Evolutionary conservation across 2,329 filamentous ascomycete genomes (phyloP).

Genomic region (Monosporascus sp.): DNA sequence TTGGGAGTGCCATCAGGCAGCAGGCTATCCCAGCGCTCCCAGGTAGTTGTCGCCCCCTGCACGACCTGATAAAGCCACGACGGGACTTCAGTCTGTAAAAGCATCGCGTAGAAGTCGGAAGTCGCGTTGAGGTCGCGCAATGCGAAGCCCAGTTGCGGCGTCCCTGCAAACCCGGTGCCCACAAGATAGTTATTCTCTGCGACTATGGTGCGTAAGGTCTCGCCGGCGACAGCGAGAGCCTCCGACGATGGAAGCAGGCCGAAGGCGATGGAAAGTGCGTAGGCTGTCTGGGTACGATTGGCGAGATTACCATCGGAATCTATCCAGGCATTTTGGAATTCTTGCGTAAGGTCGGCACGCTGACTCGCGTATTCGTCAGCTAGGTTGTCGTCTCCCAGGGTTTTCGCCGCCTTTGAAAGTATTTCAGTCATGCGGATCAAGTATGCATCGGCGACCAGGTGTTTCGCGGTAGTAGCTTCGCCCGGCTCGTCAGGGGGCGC

Average conservation of each 20-base stretch:
- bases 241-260: constrained; percentile 22
- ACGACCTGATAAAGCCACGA: constrained; percentile 45
- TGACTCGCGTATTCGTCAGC: constrained; percentile 16
- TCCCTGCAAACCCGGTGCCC: constrained; percentile 40
- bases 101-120: constrained; percentile 40
- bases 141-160: constrained; percentile 31
- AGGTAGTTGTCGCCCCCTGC: constrained; percentile 42
- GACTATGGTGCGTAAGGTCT: constrained; percentile 27
- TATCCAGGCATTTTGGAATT: constrained; percentile 30
- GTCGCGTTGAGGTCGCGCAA: constrained; percentile 23
- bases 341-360: constrained; percentile 12
- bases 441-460: constrained; percentile 42
- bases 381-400: constrained; percentile 25
- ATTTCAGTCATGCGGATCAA: constrained; percentile 37
- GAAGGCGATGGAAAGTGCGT: constrained; percentile 33
- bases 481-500: constrained; percentile 36
- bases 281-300: constrained; percentile 36
- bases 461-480: constrained; percentile 32
- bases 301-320: constrained; percentile 21
- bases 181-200: constrained; percentile 29
- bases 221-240: constrained; percentile 14
- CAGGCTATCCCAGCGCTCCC: constrained; percentile 47
- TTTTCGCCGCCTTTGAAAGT: constrained; percentile 28
- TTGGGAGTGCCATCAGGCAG: constrained; percentile 39
- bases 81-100: constrained; percentile 38